Evolutionary conservation across 805 yeast genomes (phyloP).

Genomic region (Pichia rugopelliculosa): DNA sequence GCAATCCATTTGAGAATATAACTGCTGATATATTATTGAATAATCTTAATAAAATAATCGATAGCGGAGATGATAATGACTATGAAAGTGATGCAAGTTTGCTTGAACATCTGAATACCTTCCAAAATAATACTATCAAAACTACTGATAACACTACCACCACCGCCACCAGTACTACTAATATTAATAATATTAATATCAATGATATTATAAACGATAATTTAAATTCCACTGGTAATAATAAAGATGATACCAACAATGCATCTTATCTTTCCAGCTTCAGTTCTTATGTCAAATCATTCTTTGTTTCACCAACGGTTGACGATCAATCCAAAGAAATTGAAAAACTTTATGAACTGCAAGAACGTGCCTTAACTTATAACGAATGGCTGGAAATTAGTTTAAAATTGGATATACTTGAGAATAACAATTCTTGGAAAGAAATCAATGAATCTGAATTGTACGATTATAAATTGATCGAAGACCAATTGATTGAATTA

Average conservation of each 20-base stretch:
- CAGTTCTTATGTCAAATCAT: not conserved
- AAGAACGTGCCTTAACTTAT: slow-evolving; percentile 39
- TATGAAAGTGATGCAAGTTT: not conserved
- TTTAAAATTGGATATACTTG: slow-evolving; percentile 52
- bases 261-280: not conserved
- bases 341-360: slow-evolving; percentile 19
- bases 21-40: slow-evolving; percentile 16
- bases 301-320: not conserved
- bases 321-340: not conserved
- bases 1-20: slow-evolving; percentile 24
- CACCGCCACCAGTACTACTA: too few species aligned
- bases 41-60: slow-evolving; percentile 1
- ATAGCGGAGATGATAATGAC: not conserved
- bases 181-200: too few species aligned
- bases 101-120: not conserved
- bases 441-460: slow-evolving; percentile 47
- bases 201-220: too few species aligned
- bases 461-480: slow-evolving; percentile 65
- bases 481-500: slow-evolving; percentile 46
- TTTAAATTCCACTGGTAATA: too few species aligned
- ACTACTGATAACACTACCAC: too few species aligned
- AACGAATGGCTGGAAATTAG: slow-evolving; percentile 64
- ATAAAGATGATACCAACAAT: not conserved
- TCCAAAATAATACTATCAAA: not conserved
- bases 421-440: slow-evolving; percentile 72